Base-by-base conservation (phyloP, 2,329 filamentous ascomycete species). In the Fusarium papillatum region DNA sequence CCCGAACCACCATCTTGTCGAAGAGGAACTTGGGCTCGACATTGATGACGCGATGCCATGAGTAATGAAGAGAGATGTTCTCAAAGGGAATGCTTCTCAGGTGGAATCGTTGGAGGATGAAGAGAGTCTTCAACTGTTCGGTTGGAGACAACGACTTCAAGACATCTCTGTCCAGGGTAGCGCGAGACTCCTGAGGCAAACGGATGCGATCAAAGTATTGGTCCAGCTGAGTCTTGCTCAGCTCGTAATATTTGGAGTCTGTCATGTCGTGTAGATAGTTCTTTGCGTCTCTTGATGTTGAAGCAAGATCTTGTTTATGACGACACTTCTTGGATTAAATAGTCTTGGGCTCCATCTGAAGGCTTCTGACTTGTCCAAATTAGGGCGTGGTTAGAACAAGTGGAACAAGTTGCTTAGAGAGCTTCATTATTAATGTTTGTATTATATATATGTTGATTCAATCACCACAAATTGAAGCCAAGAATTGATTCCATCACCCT, bases 1-100 rank as follows among this genome's bases (percentile, higher is more conserved):
- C 50, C 7, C 86, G 81, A 19, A 85, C 81, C 5, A 82, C 81
- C 7, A 80, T 81, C 71, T 89, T 90, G 46, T 81, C 73, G 74
- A 85, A 89, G 4, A 88, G 82, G 41, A 80, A 79, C 13, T 84
- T 80, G 1, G 86, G 84, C 17, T 86, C 80, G 31, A 89, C 83
- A 9, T 81, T 76, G 17, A 86, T 78, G 10, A 74, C 64, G 24
- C 83, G 82, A 75, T 82, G 76, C 19, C 76, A 75, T 10, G 83
- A 83, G 80, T 91, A 90, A 79, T 91, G 89, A 8, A 91, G 81
- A 8, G 85, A 82, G 4, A 91, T 78, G 69, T 87, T 89, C 73
- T 91, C 90, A 64, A 91, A 91, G 0, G 90, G 89, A 7, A 91
- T 85, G 31, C 82, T 82, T 0, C 86, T 84, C 57, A 90, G 85